These are phyloP conservation scores for Calvatia gigantea DNA, from an alignment of 768 basidiomycete genomes.

Conservation along the genomic window DNA sequence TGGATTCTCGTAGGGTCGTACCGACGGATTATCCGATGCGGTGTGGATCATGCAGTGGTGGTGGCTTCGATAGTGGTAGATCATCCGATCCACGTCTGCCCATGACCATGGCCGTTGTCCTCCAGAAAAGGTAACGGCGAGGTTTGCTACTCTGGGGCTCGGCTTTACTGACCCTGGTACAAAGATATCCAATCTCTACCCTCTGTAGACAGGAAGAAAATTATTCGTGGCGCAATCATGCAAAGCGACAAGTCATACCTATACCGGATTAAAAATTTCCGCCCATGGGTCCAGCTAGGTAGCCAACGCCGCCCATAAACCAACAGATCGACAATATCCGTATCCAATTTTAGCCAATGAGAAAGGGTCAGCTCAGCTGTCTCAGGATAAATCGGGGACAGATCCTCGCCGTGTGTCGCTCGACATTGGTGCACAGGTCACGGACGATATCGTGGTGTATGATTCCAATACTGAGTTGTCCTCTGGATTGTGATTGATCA, in stretches of 20 bases:
- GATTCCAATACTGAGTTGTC: too few relatives aligned
- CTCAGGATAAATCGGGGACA: slow-evolving; percentile 22
- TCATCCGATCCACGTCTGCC: slow-evolving; percentile 32
- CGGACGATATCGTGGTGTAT: slow-evolving; percentile 30
- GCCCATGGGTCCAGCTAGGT: slow-evolving; percentile 18
- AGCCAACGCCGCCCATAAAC: slow-evolving; percentile 31
- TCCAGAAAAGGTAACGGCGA: slow-evolving; percentile 26
- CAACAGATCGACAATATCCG: slow-evolving; percentile 26
- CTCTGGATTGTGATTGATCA: neutral
- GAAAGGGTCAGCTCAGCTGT: slow-evolving; percentile 24
- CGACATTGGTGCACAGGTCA: slow-evolving; percentile 27
- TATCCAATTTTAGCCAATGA: slow-evolving; percentile 22
- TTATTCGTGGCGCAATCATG: slow-evolving; percentile 32
- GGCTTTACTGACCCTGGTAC: neutral
- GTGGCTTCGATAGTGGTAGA: slow-evolving; percentile 32
- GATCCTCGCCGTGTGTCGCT: slow-evolving; percentile 23
- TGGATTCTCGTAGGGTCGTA: neutral
- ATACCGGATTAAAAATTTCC: neutral
- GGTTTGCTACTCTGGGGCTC: neutral
- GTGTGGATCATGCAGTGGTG: slow-evolving; percentile 21
- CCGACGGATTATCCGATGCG: neutral
- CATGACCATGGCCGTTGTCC: too few relatives aligned
- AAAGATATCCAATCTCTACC: slow-evolving; percentile 33
- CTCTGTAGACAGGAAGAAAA: slow-evolving; percentile 23
- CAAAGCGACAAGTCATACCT: slow-evolving; percentile 22